Percentiles rank a stretch among this genome's conserved stretches.
Conservation (phyloP, 768 basidiomycete genomes). For the Gloeophyllum trabeum region DNA sequence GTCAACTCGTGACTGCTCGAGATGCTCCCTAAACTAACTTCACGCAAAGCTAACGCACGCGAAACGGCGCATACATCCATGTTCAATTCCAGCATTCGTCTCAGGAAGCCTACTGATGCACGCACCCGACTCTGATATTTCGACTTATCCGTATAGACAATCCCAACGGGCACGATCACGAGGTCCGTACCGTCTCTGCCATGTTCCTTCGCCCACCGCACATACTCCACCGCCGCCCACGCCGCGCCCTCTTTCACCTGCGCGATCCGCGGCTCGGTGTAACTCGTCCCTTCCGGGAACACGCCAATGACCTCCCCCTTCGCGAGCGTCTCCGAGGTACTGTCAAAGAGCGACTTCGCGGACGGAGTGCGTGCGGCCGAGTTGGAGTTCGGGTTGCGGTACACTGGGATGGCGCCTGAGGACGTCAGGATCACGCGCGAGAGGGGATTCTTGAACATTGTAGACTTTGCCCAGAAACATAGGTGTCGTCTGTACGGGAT, state of each 20-base stretch:
- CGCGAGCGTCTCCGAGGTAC: slow-evolving; percentile 45
- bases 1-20: too few relatives aligned
- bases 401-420: slow-evolving; percentile 65
- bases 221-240: slow-evolving; percentile 66
- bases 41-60: not conserved
- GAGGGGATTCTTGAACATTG: slow-evolving; percentile 50
- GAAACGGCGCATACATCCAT: not conserved
- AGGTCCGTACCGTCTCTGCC: slow-evolving; percentile 18
- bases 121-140: slow-evolving; percentile 45
- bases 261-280: slow-evolving; percentile 33
- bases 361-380: slow-evolving; percentile 9
- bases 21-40: not conserved
- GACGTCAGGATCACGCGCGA: slow-evolving; percentile 39
- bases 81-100: not conserved
- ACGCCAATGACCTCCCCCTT: slow-evolving; percentile 48
- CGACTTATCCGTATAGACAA: slow-evolving; percentile 63
- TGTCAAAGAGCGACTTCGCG: slow-evolving; percentile 31
- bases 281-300: slow-evolving; percentile 55
- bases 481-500: slow-evolving; percentile 48
- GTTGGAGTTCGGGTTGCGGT: slow-evolving; percentile 39
- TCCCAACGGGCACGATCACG: slow-evolving; percentile 47
- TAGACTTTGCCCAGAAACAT: slow-evolving; percentile 65
- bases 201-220: slow-evolving; percentile 25
- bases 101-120: not conserved
- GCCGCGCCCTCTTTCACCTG: slow-evolving; percentile 52